Base-by-base conservation (phyloP, 1,284 basidiomycete species). In the Cystobasidium slooffiae region DNA sequence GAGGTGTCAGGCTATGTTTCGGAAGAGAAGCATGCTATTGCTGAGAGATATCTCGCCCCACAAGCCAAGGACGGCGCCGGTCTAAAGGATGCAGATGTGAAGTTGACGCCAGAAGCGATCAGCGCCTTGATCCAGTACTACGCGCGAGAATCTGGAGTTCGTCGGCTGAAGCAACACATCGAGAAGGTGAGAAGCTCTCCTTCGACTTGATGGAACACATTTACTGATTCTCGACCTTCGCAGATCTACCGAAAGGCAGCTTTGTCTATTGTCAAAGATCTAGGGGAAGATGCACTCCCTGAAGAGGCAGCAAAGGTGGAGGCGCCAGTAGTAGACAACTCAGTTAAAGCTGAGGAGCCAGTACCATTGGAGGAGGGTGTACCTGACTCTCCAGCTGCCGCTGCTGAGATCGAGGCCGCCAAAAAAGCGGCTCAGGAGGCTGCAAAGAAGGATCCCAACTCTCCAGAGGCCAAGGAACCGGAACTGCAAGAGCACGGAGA, bases 241-340 rank as follows among this genome's bases (percentile, higher is more conserved):
- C 82, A 97, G 93, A 95, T 99, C 74, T 99, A 96, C 84, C 89
- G 97, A 77, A 99, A 99, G 83, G 93, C 96, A 6, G 95, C 96
- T 0, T 86, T 97, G 78, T 93, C 91, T 82, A 89, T 99, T 76
- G 93, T 99, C 5, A 87, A 90, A 78, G 92, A 97, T 77, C 87
- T 97, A 18, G 95, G 95, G 49, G 96, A 97, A 81, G 88, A 90
- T 1, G 88, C 87, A 0, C 88, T 97, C 80, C 92, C 94, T 0
- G 95, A 97, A 76, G 80, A 82, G 22, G 76, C 79, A 55, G 80
- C 80, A 79, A 87, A 86, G 61, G 78, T 78, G 3, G 78, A 79
- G 37, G 75, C 67, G 6, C 63, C 75, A 5, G 67, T 75, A 6
- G 37, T 74, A 10, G 78, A 80, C 53, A 78, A 78, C 37, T 79